Base-by-base conservation (phyloP, 768 basidiomycete species). In the Amanita jacksonii region DNA sequence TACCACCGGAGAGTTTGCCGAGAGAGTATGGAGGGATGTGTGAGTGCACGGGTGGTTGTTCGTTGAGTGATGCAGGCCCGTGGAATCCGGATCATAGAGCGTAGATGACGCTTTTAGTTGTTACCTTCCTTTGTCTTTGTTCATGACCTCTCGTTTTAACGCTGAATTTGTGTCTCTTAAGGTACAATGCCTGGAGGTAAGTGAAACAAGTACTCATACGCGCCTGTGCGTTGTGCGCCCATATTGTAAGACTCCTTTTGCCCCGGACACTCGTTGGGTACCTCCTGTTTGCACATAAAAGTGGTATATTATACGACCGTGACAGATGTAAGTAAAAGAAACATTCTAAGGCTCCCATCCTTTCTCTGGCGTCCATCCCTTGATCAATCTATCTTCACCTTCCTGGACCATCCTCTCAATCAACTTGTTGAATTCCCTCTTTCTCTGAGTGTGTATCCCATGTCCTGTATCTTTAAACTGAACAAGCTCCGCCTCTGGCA, bases 61-160 rank as follows among this genome's bases (percentile, higher is more conserved):
- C 81, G 45, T 58, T 91, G 68, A 84, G 81, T 50, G 89, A 99
- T 63, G 85, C 74, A 1, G 94, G 94, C 6, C 93, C 94, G 7
- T 97, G 93, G 94, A 87, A 86, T 37, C 38, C 16, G 37, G 19
- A 28, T 28, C n/a, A n/a, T n/a, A n/a, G n/a, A n/a, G n/a, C n/a
- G n/a, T n/a, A n/a, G n/a, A n/a, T n/a, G n/a, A n/a, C n/a, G n/a
- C n/a, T n/a, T n/a, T n/a, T n/a, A n/a, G n/a, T n/a, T n/a, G n/a
- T n/a, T n/a, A n/a, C n/a, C n/a, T n/a, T n/a, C n/a, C n/a, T n/a
- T n/a, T n/a, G n/a, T n/a, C n/a, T n/a, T n/a, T n/a, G n/a, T n/a
- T n/a, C n/a, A n/a, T n/a, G n/a, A n/a, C n/a, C n/a, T n/a, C n/a
- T n/a, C n/a, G n/a, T n/a, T n/a, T n/a, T n/a, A n/a, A n/a, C n/a